These are phyloP conservation scores for Iris pallida DNA, from an alignment of 116 monocot genomes.

Conservation along the genomic window DNA sequence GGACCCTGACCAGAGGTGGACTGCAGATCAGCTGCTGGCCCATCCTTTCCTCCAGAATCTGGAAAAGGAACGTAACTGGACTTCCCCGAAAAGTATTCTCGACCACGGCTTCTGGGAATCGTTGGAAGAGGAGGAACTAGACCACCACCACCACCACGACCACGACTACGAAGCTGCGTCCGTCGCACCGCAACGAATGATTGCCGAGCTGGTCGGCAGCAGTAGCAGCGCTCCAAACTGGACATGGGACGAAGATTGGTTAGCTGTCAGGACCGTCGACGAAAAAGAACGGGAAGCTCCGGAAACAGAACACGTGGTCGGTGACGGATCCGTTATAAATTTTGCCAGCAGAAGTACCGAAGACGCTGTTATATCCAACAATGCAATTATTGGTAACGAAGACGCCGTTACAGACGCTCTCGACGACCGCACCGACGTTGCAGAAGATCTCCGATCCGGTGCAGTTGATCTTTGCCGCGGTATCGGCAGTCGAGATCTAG, in stretches of 20 bases:
- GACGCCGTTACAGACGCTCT: no score
- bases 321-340: neutral
- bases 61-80: slow-evolving; percentile 6
- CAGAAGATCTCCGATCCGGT: no score
- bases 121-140: slow-evolving; percentile 11
- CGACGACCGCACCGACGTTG: no score
- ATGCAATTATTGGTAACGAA: no score
- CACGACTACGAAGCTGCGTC: neutral
- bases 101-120: slow-evolving; percentile 41
- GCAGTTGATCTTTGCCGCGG: no score
- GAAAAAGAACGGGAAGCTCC: neutral
- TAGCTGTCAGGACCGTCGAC: neutral
- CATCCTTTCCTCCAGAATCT: slow-evolving; percentile 27
- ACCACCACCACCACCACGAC: no score
- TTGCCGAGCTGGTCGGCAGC: neutral
- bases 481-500: no score
- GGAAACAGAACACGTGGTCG: neutral
- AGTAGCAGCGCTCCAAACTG: slow-evolving; percentile 8
- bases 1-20: slow-evolving; percentile 22
- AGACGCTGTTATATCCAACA: no score
- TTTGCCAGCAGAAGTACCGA: no score
- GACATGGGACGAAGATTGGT: slow-evolving; percentile 25
- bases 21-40: slow-evolving; percentile 18
- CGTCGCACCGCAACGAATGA: neutral
- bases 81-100: slow-evolving; percentile 50